phyloP scores from a whole-genome alignment of 106 monocot species.

The Xerophyta viscosa region DNA sequence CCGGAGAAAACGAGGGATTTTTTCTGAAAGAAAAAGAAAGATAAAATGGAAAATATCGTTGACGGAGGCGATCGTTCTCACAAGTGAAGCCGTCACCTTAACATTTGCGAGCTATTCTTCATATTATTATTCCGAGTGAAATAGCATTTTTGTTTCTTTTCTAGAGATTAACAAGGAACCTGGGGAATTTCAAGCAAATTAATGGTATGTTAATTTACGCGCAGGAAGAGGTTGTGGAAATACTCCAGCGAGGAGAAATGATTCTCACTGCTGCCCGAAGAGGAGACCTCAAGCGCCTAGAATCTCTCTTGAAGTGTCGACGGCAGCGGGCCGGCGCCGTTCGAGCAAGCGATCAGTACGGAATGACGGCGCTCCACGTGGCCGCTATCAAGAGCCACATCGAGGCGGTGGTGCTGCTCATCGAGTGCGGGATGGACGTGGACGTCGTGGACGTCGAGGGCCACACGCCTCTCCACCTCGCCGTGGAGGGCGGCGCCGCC shows the following conservation, averaged over 20 bases:
- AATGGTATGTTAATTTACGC: no score
- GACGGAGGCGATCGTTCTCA: no score
- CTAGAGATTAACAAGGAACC: no score
- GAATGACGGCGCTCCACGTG: conserved; percentile 50
- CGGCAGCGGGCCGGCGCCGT: conserved; percentile 13
- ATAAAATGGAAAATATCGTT: no score
- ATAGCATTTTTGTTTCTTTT: no score
- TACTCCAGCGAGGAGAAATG: conserved; percentile 43
- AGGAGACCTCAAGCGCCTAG: conserved; percentile 48
- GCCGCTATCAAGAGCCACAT: conserved; percentile 65
- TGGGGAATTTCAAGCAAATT: no score
- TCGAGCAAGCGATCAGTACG: conserved; percentile 44
- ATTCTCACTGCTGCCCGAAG: conserved; percentile 55
- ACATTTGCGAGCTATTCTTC: no score
- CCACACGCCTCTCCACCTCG: conserved; percentile 60
- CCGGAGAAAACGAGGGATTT: no score
- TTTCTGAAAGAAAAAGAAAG: no score
- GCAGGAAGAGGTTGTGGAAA: conserved; percentile 54
- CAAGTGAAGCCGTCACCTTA: no score
- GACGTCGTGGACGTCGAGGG: conserved; percentile 59
- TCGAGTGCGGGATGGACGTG: conserved; percentile 42
- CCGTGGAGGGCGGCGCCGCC: conserved; percentile 48
- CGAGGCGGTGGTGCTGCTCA: conserved; percentile 36
- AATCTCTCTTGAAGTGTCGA: conserved; percentile 44
- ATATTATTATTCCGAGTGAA: no score